Base-by-base conservation (phyloP, 495 filamentous ascomycete species). In the Echria macrotheca region DNA sequence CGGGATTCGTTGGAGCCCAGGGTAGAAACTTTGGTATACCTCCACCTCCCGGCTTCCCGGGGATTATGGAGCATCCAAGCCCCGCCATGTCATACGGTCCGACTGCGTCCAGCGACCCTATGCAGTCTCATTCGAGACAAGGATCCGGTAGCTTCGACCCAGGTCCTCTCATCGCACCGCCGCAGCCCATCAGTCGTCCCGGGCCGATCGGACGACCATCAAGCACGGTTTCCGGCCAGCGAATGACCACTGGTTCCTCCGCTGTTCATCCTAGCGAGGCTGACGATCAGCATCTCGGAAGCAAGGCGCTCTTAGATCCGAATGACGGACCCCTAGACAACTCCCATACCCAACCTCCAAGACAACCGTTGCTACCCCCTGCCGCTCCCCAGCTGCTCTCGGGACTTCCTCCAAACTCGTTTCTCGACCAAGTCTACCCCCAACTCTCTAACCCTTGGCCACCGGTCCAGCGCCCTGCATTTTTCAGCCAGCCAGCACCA, bases 131-230 rank as follows among this genome's bases (percentile, higher is more conserved):
- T 53, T 70, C 65, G 19, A 73, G 75, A 9, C 75, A 71, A 44
- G 65, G 62, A 11, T 74, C 67, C n/a, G 69, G 55, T 3, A 67
- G 63, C 44, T 71, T 71, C 44, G 77, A 80, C 22, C 25, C 54
- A 15, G 50, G 61, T 17, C 47, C 61, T 15, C 64, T 52, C 4
- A 55, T 60, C 21, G 58, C 67, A 10, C 55, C 64, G 31, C 61
- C 71, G 35, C 85, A 89, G 52, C 84, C 86, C 1, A 86, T 91
- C 46, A 74, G 79, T 19, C 81, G 86, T 23, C 93, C 93, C 35
- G 81, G 87, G 19, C 91, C 91, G 4, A 97, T 97, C 47, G 85
- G 89, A 50, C 80, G 89, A 29, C 91, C 93, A 1, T 82, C 82
- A 17, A 97, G 90, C 66, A 81, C 84, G 15, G 72, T 74, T 15